These are phyloP conservation scores for Mycena belliarum DNA, from an alignment of 768 basidiomycete species.

Conservation along the genomic window DNA sequence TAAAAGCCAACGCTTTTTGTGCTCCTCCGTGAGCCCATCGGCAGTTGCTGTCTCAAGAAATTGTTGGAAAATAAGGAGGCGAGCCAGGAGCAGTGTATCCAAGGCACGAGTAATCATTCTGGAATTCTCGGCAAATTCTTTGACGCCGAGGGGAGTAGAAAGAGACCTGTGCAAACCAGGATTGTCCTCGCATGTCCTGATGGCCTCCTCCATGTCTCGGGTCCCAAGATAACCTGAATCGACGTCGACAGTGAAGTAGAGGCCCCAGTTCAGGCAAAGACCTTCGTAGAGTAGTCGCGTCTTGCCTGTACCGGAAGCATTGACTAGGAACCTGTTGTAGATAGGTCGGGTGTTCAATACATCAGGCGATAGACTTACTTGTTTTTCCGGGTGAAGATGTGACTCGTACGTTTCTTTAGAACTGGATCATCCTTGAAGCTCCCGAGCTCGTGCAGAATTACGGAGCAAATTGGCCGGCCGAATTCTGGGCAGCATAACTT, in stretches of 20 bases:
- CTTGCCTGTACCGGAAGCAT: conserved; percentile 10
- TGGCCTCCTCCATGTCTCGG: no score
- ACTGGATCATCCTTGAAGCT: not conserved
- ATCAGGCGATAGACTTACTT: not conserved
- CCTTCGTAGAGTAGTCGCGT: not conserved
- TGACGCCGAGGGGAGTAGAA: not conserved
- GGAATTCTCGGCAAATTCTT: no score
- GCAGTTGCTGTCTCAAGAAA: not conserved
- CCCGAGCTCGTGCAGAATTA: not conserved
- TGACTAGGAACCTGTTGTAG: not conserved
- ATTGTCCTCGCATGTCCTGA: not conserved
- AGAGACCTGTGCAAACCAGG: not conserved
- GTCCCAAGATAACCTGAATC: not conserved
- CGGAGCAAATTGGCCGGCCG: not conserved
- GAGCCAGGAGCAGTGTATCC: not conserved
- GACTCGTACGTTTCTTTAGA: not conserved
- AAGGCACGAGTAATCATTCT: not conserved
- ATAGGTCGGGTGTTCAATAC: not conserved
- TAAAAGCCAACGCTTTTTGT: not conserved
- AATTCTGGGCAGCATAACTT: not conserved
- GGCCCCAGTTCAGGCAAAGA: not conserved
- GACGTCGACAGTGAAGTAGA: not conserved
- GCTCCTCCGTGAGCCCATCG: not conserved
- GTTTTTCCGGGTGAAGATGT: not conserved
- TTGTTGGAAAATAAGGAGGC: not conserved